Evolutionary conservation across 352 stramenopile genomes (phyloP).

Genomic region (Phytophthora idaei): DNA sequence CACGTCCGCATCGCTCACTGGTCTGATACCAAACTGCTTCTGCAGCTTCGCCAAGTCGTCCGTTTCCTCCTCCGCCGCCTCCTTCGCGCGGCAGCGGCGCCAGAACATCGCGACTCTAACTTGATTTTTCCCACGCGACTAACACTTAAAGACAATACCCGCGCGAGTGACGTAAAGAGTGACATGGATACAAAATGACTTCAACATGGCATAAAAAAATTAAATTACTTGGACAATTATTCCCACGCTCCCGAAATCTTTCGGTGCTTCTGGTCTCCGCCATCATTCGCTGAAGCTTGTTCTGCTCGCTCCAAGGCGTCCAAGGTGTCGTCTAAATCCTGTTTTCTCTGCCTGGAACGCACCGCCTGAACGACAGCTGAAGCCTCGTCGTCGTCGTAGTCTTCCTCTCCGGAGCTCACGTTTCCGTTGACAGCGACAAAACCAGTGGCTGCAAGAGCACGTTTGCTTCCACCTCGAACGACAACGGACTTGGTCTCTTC

Average conservation of each 20-base stretch:
- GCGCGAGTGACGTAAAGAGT: constrained; percentile 20
- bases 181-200: constrained; percentile 16
- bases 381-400: constrained; percentile 20
- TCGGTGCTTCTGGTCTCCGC: constrained; percentile 7
- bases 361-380: constrained; percentile 10
- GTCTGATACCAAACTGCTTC: constrained; percentile 78
- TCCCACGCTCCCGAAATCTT: constrained; percentile 25
- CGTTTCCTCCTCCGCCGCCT: constrained; percentile 21
- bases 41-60: constrained; percentile 70
- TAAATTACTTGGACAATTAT: constrained; percentile 1
- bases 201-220: background rate
- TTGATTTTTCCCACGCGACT: background rate
- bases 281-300: constrained; percentile 5
- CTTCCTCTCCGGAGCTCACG: constrained; percentile 42
- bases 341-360: constrained; percentile 8
- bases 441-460: constrained; percentile 44
- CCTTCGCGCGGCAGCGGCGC: constrained; percentile 48
- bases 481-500: constrained; percentile 57
- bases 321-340: constrained; percentile 41
- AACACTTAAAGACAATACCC: constrained; percentile 15
- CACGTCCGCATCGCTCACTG: constrained; percentile 72
- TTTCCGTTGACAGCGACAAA: constrained; percentile 68
- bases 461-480: constrained; percentile 33
- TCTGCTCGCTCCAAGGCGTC: constrained; percentile 54
- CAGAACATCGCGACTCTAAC: constrained; percentile 56